Percentiles rank a stretch among this genome's conserved stretches.
phyloP scores from a whole-genome alignment of 148 eudicot genomes.

The Camellia lanceoleosa region DNA sequence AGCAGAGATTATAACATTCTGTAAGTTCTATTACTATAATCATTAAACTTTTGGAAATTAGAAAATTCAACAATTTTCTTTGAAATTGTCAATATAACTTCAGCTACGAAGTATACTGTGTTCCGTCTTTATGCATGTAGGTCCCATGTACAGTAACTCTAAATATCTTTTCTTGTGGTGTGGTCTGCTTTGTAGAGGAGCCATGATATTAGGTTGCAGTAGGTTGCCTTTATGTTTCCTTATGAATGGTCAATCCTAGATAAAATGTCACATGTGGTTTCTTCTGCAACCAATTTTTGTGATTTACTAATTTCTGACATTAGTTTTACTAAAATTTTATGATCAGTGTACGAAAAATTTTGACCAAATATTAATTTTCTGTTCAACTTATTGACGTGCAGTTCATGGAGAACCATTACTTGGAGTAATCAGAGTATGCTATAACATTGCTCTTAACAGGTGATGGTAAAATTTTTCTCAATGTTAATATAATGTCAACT shows the following conservation, averaged over 20 bases:
- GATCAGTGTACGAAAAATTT: neutral
- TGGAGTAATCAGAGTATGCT: slow-evolving; percentile 90
- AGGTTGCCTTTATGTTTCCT: neutral
- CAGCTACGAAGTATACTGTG: neutral
- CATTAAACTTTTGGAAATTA: neutral
- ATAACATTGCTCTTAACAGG: slow-evolving; percentile 97
- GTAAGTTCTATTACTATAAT: neutral
- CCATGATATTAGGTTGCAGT: neutral
- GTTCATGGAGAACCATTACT: slow-evolving; percentile 97
- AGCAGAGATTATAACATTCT: neutral
- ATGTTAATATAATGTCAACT: neutral
- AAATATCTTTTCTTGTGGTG: slow-evolving; percentile 3
- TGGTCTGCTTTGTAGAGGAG: neutral
- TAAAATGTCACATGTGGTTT: neutral
- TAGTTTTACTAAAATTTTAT: neutral
- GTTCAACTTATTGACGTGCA: slow-evolving; percentile 33
- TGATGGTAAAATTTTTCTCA: slow-evolving; percentile 27
- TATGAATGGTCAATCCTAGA: slow-evolving; percentile 4
- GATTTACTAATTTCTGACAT: neutral
- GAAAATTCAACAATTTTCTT: neutral
- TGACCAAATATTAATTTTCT: slow-evolving; percentile 6
- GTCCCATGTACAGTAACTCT: neutral
- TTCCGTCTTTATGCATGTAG: neutral
- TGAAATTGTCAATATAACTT: neutral
- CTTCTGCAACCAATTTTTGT: neutral